Evolutionary conservation across 2,329 filamentous ascomycete species (phyloP).

Genomic region (Fusarium illudens): DNA sequence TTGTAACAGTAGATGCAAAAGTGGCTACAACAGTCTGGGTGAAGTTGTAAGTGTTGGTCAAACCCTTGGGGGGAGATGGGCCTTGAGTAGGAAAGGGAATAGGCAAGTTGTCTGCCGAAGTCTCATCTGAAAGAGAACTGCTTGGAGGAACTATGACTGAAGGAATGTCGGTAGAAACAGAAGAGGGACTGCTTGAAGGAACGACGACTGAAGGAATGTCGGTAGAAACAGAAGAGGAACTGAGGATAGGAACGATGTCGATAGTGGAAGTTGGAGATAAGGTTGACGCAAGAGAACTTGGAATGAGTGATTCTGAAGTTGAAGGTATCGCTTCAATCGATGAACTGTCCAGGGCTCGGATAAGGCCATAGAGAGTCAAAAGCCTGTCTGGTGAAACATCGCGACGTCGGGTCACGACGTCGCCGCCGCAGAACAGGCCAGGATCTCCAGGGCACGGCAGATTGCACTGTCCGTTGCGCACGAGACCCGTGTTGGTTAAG

Average conservation of each 20-base stretch:
- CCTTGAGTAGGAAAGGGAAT: background rate
- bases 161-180: background rate
- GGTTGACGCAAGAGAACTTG: background rate
- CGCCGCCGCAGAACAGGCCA: constrained; percentile 18
- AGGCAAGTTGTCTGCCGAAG: background rate
- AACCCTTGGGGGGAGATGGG: background rate
- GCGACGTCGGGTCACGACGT: background rate
- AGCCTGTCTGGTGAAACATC: background rate
- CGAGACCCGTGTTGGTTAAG: background rate
- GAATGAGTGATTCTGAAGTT: background rate
- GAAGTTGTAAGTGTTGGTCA: background rate
- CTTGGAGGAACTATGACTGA: background rate
- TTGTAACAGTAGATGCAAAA: background rate
- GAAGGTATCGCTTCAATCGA: background rate
- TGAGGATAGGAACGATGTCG: background rate
- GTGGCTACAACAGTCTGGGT: background rate
- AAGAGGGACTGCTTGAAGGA: background rate
- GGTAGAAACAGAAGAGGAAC: too few species aligned
- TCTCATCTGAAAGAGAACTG: too few species aligned
- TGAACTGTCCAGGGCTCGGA: background rate
- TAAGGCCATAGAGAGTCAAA: background rate
- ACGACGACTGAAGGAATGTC: background rate
- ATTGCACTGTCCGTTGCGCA: constrained; percentile 8
- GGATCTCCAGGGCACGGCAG: constrained; percentile 14
- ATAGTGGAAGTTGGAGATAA: background rate